phyloP scores from a whole-genome alignment of 139 green algal genomes.

The Dunaliella sp. region DNA sequence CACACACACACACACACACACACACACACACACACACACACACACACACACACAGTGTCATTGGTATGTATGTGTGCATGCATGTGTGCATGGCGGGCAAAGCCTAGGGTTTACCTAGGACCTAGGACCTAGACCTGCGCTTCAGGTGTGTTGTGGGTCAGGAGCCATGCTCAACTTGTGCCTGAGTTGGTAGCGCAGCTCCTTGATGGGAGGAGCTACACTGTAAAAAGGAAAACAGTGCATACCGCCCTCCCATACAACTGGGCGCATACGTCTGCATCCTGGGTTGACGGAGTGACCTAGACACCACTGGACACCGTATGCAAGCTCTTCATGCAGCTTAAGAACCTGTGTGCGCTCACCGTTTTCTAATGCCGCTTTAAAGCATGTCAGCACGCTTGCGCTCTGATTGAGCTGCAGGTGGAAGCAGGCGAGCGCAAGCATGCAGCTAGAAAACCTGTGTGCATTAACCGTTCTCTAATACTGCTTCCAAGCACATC shows the following conservation, averaged over 20 bases:
- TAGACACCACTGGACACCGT: too few relatives aligned
- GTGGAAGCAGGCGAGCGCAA: conserved; percentile 67
- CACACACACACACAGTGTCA: background rate
- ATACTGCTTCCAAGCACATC: conserved; percentile 63
- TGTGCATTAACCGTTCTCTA: conserved; percentile 23
- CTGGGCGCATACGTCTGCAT: too few relatives aligned
- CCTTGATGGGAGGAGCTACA: too few relatives aligned
- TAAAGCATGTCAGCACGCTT: conserved; percentile 55
- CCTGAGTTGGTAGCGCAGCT: background rate
- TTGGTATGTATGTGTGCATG: too few relatives aligned
- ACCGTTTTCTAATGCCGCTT: conserved; percentile 47
- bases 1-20: background rate
- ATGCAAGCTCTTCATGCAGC: conserved; percentile 53
- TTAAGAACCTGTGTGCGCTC: background rate
- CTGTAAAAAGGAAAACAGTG: too few relatives aligned
- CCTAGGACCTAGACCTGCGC: background rate
- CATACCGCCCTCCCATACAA: too few relatives aligned
- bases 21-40: background rate
- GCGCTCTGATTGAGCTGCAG: conserved; percentile 43
- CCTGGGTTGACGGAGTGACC: too few relatives aligned
- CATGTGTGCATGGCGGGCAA: background rate
- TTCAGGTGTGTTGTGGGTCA: background rate
- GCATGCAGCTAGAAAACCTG: background rate
- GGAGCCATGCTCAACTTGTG: background rate
- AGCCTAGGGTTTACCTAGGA: too few relatives aligned